Evolutionary conservation across 345 rosid genomes (phyloP).

Genomic region (Crucihimalaya himalaica): DNA sequence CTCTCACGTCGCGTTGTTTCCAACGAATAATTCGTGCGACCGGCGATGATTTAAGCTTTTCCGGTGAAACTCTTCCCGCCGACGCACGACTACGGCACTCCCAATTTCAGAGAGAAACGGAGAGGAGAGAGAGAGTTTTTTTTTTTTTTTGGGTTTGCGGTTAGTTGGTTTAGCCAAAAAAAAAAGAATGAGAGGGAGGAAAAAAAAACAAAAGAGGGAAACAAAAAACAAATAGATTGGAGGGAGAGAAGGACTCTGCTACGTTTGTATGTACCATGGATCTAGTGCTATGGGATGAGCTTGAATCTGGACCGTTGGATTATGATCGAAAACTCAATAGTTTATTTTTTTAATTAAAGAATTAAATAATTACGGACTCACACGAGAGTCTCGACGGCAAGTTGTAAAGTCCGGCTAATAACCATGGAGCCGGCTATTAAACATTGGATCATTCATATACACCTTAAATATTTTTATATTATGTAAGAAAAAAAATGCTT

Average conservation of each 20-base stretch:
- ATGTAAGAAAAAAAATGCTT: neutral
- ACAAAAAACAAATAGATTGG: neutral
- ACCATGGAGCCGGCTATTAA: constrained; percentile 23
- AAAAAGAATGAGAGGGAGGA: neutral
- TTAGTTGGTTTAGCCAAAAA: constrained; percentile 27
- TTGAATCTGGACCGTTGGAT: constrained; percentile 35
- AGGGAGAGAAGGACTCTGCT: constrained; percentile 24
- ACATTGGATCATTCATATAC: neutral
- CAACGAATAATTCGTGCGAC: constrained; percentile 29
- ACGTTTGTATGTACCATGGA: constrained; percentile 15
- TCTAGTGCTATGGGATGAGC: constrained; percentile 1
- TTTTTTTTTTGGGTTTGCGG: constrained; percentile 19
- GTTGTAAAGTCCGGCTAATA: neutral
- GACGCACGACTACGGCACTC: constrained; percentile 30
- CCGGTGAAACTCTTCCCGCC: constrained; percentile 32
- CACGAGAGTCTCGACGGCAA: constrained; percentile 37
- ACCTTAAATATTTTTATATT: neutral
- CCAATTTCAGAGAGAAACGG: constrained; percentile 31
- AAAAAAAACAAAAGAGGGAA: constrained; percentile 8
- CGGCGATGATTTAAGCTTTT: constrained; percentile 7
- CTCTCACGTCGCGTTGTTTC: constrained; percentile 37
- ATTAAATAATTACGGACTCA: constrained; percentile 19
- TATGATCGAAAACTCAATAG: neutral
- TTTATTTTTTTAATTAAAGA: neutral
- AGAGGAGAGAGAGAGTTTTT: constrained; percentile 9